These are phyloP conservation scores for Saccharum spontaneum DNA, from an alignment of 176 grass and related monocot species.

Conservation along the genomic window DNA sequence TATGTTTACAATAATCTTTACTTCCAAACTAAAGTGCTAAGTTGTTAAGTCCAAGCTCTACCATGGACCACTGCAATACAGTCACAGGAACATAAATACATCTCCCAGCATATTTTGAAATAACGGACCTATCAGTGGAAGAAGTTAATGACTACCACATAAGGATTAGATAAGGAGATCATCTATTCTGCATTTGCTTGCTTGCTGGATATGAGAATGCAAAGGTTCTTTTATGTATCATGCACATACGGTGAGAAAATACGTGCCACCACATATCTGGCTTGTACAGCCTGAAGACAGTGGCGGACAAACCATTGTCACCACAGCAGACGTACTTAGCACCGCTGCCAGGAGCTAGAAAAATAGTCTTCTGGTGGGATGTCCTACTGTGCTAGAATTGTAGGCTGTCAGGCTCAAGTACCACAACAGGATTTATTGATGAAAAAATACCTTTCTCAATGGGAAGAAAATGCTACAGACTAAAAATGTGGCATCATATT, in stretches of 20 bases:
- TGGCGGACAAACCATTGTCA: not conserved
- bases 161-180: not conserved
- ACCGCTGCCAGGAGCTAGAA: conserved; percentile 1
- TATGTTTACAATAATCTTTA: not conserved
- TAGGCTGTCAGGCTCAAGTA: not conserved
- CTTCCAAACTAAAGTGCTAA: not conserved
- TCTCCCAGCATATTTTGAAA: conserved; percentile 18
- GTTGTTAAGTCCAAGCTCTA: not conserved
- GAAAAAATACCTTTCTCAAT: not conserved
- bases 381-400: not conserved
- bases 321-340: not conserved
- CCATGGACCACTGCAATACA: not conserved
- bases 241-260: not conserved
- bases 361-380: not conserved
- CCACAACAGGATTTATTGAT: not conserved
- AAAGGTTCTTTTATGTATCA: not conserved
- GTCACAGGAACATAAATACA: conserved; percentile 6
- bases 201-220: not conserved
- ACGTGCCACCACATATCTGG: not conserved
- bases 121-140: not conserved
- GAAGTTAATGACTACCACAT: not conserved
- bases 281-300: not conserved
- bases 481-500: not conserved
- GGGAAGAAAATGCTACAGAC: not conserved
- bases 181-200: conserved; percentile 6